Conservation (phyloP, 176 grass and related monocot species). For the Paspalum notatum region DNA sequence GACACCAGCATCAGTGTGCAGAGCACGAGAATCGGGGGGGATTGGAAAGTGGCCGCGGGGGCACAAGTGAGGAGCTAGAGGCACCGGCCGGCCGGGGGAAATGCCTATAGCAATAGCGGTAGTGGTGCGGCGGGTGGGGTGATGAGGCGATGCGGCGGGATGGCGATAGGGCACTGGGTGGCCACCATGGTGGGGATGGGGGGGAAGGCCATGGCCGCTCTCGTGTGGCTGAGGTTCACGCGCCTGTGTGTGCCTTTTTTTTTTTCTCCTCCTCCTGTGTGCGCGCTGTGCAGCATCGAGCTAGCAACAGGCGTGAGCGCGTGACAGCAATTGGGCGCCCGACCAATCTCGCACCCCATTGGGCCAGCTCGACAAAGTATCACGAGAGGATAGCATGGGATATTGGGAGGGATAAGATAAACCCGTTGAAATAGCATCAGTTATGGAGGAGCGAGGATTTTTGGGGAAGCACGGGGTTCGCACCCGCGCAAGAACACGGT, state of each 20-base stretch:
- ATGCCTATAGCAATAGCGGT: too few species aligned
- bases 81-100: too few species aligned
- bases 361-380: constrained; percentile 72
- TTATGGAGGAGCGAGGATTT: background rate
- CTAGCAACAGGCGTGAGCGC: background rate
- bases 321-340: constrained; percentile 34
- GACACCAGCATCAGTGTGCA: too few species aligned
- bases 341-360: constrained; percentile 51
- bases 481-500: too few species aligned
- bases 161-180: constrained; percentile 10
- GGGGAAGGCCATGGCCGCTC: constrained; percentile 18
- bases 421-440: constrained; percentile 29
- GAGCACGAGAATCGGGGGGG: too few species aligned
- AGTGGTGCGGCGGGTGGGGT: background rate
- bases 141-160: constrained; percentile 25
- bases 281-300: background rate
- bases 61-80: too few species aligned
- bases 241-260: constrained; percentile 6
- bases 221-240: constrained; percentile 63
- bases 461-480: too few species aligned
- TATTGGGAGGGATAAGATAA: constrained; percentile 26
- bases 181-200: constrained; percentile 31
- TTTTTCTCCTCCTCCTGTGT: background rate
- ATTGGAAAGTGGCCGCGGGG: too few species aligned
- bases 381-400: constrained; percentile 53